A percentile compares a stretch with the other conserved stretches of the same genome.
These are phyloP conservation scores for Saturnispora diversa DNA, from an alignment of 805 yeast genomes.

Conservation along the genomic window DNA sequence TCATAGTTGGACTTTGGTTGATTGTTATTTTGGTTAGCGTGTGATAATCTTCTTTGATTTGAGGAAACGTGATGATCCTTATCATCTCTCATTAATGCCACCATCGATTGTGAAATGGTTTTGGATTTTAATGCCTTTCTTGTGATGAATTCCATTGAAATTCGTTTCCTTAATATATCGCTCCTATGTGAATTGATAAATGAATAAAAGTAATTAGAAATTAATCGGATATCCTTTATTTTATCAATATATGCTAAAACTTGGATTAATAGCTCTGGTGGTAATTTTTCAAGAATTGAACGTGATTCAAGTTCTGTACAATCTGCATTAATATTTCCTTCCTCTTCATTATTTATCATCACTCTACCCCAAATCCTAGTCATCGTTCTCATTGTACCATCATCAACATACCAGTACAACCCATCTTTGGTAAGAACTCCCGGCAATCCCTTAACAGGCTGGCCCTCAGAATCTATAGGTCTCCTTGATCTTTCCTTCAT, in stretches of 20 bases:
- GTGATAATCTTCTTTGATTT: conserved; percentile 9
- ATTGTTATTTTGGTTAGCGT: neutral
- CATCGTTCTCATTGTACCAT: conserved; percentile 2
- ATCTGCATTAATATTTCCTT: neutral
- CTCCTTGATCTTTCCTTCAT: neutral
- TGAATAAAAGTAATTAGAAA: conserved; percentile 10
- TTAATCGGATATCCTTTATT: conserved; percentile 6
- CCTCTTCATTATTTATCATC: neutral
- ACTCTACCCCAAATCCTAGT: conserved; percentile 2
- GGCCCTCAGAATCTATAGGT: conserved; percentile 3
- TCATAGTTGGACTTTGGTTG: neutral
- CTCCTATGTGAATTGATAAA: conserved; percentile 12
- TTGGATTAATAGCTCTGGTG: conserved; percentile 14
- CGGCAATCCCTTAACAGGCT: neutral
- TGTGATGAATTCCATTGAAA: conserved; percentile 8
- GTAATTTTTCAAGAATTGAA: conserved; percentile 9
- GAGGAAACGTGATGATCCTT: conserved; percentile 12
- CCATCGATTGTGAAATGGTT: neutral
- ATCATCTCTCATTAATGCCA: conserved; percentile 10
- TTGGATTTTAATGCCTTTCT: conserved; percentile 4
- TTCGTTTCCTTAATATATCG: conserved; percentile 4
- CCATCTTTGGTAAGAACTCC: conserved; percentile 5
- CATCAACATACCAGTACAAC: conserved; percentile 2
- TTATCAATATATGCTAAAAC: conserved; percentile 14
- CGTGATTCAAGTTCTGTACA: neutral